Evolutionary conservation across 2,329 filamentous ascomycete genomes (phyloP).

Genomic region (Nemania bipapillata): DNA sequence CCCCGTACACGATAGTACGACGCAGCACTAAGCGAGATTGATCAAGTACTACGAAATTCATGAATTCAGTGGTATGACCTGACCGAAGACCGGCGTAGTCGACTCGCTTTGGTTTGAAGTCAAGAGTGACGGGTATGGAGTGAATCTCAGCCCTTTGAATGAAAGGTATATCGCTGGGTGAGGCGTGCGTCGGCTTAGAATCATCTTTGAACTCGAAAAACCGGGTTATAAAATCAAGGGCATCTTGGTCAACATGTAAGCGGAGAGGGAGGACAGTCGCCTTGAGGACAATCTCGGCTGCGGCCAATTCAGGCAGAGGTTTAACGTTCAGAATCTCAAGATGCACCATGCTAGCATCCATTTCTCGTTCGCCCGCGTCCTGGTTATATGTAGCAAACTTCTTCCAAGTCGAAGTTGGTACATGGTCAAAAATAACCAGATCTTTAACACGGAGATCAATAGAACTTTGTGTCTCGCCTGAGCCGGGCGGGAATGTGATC

Average conservation of each 20-base stretch:
- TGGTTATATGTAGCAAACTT: constrained; percentile 96
- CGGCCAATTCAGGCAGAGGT: constrained; percentile 83
- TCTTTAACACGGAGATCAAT: constrained; percentile 84
- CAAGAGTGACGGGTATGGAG: constrained; percentile 81
- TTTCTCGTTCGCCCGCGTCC: constrained; percentile 85
- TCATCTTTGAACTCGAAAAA: constrained; percentile 99
- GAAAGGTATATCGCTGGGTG: constrained; percentile 80
- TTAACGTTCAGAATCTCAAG: constrained; percentile 88
- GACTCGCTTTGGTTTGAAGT: constrained; percentile 98
- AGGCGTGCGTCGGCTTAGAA: constrained; percentile 62
- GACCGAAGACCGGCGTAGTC: constrained; percentile 93
- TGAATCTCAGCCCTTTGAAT: constrained; percentile 90
- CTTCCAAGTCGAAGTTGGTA: constrained; percentile 96
- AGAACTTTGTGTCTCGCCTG: constrained; percentile 85
- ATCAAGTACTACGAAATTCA: constrained; percentile 97
- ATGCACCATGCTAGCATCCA: constrained; percentile 88
- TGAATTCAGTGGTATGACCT: constrained; percentile 94
- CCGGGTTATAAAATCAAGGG: constrained; percentile 92
- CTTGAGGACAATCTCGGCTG: constrained; percentile 87
- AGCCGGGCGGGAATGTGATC: constrained; percentile 78
- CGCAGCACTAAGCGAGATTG: constrained; percentile 85
- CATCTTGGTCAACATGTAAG: constrained; percentile 96
- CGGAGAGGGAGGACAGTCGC: constrained; percentile 83
- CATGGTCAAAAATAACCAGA: constrained; percentile 91
- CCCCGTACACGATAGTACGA: constrained; percentile 91